These are phyloP conservation scores for Artemisia annua DNA, from an alignment of 129 eudicot genomes.

Conservation along the genomic window DNA sequence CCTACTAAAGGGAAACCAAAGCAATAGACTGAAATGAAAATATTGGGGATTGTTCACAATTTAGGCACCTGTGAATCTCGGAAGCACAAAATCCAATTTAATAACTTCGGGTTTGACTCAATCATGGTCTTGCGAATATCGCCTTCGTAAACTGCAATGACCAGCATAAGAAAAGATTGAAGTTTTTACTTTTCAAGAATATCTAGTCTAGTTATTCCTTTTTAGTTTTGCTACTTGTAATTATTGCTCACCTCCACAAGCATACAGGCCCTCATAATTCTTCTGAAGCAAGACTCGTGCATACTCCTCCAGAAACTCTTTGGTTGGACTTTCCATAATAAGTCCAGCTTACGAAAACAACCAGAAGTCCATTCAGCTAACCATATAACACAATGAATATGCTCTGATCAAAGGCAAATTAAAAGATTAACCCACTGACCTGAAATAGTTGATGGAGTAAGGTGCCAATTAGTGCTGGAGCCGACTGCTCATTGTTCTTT, in stretches of 20 bases:
- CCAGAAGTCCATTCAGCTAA: slow-evolving; percentile 1
- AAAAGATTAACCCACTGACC: slow-evolving; percentile 34
- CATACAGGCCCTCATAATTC: slow-evolving; percentile 79
- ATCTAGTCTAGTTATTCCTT: neutral
- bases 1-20: too few relatives aligned
- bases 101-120: slow-evolving; percentile 73
- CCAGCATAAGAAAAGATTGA: slow-evolving; percentile 8
- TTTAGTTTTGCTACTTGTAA: slow-evolving; percentile 3
- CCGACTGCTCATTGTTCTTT: slow-evolving; percentile 64
- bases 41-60: neutral
- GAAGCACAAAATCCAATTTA: slow-evolving; percentile 75
- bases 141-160: slow-evolving; percentile 71
- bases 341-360: slow-evolving; percentile 72
- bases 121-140: slow-evolving; percentile 62
- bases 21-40: too few relatives aligned
- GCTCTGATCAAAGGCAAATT: slow-evolving; percentile 13
- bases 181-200: neutral
- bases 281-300: slow-evolving; percentile 79
- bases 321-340: slow-evolving; percentile 59
- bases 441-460: slow-evolving; percentile 92
- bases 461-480: slow-evolving; percentile 86
- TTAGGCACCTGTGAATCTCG: slow-evolving; percentile 75
- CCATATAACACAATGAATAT: slow-evolving; percentile 9
- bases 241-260: slow-evolving; percentile 78
- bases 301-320: slow-evolving; percentile 72